These are phyloP conservation scores for Xylaria flabelliformis DNA, from an alignment of 495 filamentous ascomycete species.

Conservation along the genomic window DNA sequence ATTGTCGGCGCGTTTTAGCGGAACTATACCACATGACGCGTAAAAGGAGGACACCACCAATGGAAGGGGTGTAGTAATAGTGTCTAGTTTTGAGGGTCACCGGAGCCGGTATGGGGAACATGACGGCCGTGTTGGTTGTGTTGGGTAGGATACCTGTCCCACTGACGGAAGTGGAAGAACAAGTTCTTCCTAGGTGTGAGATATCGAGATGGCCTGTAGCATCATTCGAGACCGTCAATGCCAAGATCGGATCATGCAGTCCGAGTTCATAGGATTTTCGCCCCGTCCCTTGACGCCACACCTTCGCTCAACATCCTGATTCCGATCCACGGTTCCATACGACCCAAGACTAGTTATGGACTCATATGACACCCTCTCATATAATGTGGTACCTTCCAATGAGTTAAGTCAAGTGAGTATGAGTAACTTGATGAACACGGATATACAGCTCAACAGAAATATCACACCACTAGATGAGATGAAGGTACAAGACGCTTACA, in stretches of 20 bases:
- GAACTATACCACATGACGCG: background rate
- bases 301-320: background rate
- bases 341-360: background rate
- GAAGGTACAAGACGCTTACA: background rate
- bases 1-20: background rate
- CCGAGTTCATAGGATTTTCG: background rate
- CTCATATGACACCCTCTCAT: background rate
- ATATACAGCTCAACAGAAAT: background rate
- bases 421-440: background rate
- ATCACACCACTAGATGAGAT: background rate
- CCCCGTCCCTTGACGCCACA: background rate
- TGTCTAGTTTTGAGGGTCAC: background rate
- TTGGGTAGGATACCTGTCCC: background rate
- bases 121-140: background rate
- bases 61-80: background rate
- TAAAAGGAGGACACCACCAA: background rate
- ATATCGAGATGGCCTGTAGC: background rate
- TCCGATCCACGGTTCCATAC: background rate
- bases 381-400: background rate
- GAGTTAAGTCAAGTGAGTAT: background rate
- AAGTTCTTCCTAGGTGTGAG: background rate
- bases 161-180: background rate
- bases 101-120: background rate
- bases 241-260: slow-evolving; percentile 1
- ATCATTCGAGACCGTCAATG: background rate